Evolutionary conservation across 768 basidiomycete genomes (phyloP), one percentile per base, ranked within the genome.

Genomic region (Xanthoconium purpureum): DNA sequence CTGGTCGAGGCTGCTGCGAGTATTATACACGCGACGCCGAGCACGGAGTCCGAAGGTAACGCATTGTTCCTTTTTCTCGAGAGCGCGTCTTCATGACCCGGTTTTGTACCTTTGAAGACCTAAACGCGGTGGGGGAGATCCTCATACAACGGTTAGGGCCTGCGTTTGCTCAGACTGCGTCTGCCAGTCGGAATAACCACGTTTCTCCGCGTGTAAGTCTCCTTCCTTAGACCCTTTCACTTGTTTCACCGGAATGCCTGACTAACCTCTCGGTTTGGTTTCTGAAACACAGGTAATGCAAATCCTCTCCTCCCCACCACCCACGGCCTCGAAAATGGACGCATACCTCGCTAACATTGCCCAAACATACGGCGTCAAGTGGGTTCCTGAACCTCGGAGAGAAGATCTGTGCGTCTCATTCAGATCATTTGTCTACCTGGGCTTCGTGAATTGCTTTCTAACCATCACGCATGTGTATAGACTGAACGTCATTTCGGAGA

Each of bases 1-100:
- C 66, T 87, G 12, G 66, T 81, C n/a, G 88, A 90, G 68, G 87
- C 89, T 20, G 81, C 81, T 17, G 84, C 86, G 13, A 87, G 79
- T 53, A 78, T 90, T 56, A 83, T 91, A 51, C 83, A 78, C 60
- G 81, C 85, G 7, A 79, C 83, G 1, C 80, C 82, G 24, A 76
- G 78, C 43, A 68, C 78, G 4, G 81, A 82, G 29, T 82, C 77
- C 9, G 83, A 78, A 79, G 89, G 89, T 88, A 28, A 17, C 24
- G 60, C 15, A 8, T 35, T 8, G 4, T 46, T n/a, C 30, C 12
- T n/a, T 18, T 10, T 59, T 42, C 10, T 30, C 11, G 18, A 35
- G 18, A 37, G 11, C 39, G 36, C 37, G 24, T 54, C 33, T 53
- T 32, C 38, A 17, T 47, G 28, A 48, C 44, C 14, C 45, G 11